Evolutionary conservation across 257 asterid species (phyloP).

Genomic region (Ocimum tenuiflorum): DNA sequence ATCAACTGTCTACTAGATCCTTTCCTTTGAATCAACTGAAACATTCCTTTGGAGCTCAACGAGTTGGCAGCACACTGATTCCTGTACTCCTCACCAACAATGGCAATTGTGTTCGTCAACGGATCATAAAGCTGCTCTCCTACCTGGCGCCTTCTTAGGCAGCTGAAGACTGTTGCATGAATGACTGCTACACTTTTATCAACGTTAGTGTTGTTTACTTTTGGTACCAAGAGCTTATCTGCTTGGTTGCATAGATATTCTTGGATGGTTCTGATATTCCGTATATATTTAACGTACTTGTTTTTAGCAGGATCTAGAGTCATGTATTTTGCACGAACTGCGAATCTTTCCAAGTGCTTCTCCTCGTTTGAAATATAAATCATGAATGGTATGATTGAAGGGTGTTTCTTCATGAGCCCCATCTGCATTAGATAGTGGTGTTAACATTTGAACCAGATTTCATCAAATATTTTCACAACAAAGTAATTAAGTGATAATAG

Average conservation of each 20-base stretch:
- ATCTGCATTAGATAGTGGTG: conserved; percentile 46
- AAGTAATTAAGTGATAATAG: neutral
- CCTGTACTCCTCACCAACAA: conserved; percentile 67
- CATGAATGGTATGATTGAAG: conserved; percentile 89
- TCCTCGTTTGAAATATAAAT: conserved; percentile 80
- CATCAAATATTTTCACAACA: neutral
- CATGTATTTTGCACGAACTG: conserved; percentile 98
- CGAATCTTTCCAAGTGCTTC: conserved; percentile 83
- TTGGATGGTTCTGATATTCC: conserved; percentile 86
- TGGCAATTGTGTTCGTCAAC: conserved; percentile 45
- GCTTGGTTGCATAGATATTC: conserved; percentile 88
- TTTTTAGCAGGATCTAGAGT: conserved; percentile 89
- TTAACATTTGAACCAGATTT: neutral
- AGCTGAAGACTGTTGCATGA: conserved; percentile 88
- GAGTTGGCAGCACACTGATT: conserved; percentile 76
- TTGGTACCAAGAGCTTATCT: conserved; percentile 84
- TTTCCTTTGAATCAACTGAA: conserved; percentile 81
- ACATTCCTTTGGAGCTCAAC: conserved; percentile 81
- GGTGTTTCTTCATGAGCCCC: conserved; percentile 96
- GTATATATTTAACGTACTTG: conserved; percentile 81
- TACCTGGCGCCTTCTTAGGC: conserved; percentile 61
- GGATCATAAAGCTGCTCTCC: conserved; percentile 84
- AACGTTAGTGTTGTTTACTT: conserved; percentile 83
- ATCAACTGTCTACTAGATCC: conserved; percentile 85
- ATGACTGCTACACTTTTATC: conserved; percentile 89